Evolutionary conservation across 2,329 filamentous ascomycete species (phyloP), one percentile per base, ranked within the genome.

Genomic region (Arthroderma sp.): DNA sequence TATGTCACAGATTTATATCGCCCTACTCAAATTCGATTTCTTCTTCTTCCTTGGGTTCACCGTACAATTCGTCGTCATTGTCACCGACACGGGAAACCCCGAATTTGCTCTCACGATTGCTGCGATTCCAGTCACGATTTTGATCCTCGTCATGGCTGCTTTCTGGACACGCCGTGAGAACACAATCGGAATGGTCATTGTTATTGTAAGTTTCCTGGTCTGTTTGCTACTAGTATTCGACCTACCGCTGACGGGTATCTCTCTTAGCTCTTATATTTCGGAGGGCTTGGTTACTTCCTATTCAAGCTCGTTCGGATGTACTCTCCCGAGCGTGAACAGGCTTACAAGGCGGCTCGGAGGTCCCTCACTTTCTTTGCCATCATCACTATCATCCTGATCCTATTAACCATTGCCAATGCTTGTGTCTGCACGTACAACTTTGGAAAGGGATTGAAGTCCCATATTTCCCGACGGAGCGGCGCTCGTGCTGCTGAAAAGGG

Each of bases 41-140:
- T 98, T 98, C 78, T 96, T 98, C 73, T 98, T 98, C 74, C 78
- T 98, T 42, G 91, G 89, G 44, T 98, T 98, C 65, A 96, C 91
- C 5, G 86, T 98, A 39, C 91, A 98, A 61, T 98, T 98, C 65
- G 76, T 96, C 44, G 89, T 98, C 55, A 83, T 96, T 48, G 87
- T 98, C 48, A 81, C 77, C 38, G 75, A 75, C 51, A 73, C 71
- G 28, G 74, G 74, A 40, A 75, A 82, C 50, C 70, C 78, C 56
- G 91, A 98, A 63, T 86, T 91, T 56, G 83, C 76, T 44, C 72
- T 96, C 43, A 98, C 93, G 5, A 80, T 91, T 40, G 84, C 82
- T 49, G 91, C 89, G 28, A 83, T 98, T 43, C 88, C 88, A 30
- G 74, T 96, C 57, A 96, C 91, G 5, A 88, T 98, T 53, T 65